Conservation (phyloP, 306 rosid genomes). For the Prunus davidiana region DNA sequence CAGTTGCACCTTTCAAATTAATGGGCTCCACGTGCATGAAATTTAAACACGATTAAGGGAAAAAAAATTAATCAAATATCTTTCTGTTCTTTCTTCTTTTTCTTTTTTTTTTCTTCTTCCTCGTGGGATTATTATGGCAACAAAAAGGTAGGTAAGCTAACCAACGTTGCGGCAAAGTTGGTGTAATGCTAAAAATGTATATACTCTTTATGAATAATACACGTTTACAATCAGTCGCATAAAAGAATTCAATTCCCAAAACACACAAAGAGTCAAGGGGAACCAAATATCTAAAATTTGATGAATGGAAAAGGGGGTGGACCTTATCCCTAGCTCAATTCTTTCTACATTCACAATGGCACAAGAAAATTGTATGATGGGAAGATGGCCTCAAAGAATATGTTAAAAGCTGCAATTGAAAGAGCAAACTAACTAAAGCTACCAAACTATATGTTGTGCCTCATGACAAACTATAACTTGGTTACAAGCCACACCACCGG, state of each 20-base stretch:
- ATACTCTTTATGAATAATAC: conserved; percentile 32
- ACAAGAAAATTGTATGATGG: conserved; percentile 30
- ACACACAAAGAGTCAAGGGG: conserved; percentile 13
- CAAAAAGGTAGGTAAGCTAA: too few species aligned
- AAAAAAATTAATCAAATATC: too few species aligned
- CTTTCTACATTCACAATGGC: conserved; percentile 64
- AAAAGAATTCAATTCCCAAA: conserved; percentile 14
- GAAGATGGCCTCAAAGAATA: conserved; percentile 55
- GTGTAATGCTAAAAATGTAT: conserved; percentile 10
- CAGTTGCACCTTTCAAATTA: too few species aligned
- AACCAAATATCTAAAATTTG: conserved; percentile 39
- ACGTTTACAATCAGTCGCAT: conserved; percentile 44
- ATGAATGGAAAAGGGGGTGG: conserved; percentile 10
- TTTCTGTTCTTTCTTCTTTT: too few species aligned
- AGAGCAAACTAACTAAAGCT: conserved; percentile 41
- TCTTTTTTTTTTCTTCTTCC: too few species aligned
- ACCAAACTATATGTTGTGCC: conserved; percentile 45
- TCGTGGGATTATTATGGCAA: too few species aligned
- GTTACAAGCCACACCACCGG: conserved; percentile 51
- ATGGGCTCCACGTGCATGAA: too few species aligned
- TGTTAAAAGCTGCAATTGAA: conserved; percentile 25
- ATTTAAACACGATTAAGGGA: too few species aligned
- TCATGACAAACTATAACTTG: conserved; percentile 41
- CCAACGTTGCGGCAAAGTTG: neutral
- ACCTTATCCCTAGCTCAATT: conserved; percentile 36